Base-by-base conservation (phyloP, 73 alveolate species). In the Loxodes magnus region DNA sequence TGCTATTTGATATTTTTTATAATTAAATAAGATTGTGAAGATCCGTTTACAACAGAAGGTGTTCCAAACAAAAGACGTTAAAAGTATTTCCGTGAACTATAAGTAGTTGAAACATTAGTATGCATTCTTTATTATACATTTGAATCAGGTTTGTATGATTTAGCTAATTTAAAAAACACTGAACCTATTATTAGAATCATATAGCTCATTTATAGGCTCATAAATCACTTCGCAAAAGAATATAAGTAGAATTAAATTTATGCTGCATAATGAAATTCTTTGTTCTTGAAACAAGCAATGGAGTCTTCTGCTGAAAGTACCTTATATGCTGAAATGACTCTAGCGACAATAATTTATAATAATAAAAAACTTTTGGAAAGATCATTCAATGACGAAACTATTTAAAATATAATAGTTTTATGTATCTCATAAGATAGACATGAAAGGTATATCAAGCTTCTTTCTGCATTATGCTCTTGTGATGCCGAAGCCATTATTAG, bases 381-480 rank as follows among this genome's bases (percentile, higher is more conserved):
- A 34, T 46, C 59, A 30, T 61, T 70, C 19, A 70, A 56, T 3
- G 43, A 51, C 5, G 19, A 48, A 14, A 61, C 55, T 17, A 70
- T 70, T 22, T 43, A 34, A 17, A 26, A 70, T 41, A 52, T 70
- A 31, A 70, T 70, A 16, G 4, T 51, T 4, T 71, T 70, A 5
- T 70, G 77, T 46, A 30, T 35, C 28, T 25, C 51, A 14, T 57
- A 70, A 33, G 69, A 43, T 17, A 70, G 53, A 41, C 58, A 70
- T 31, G 63, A 70, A 55, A 19, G 76, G 30, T 30, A 48, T 10
- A 41, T 70, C 12, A 27, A 39, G 44, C 64, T 70, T 1, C 51
- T 70, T 16, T 53, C 84, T 10, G 84, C 84, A 21, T 61, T 70
- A 22, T 55, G 75, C 35, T 43, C 77, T 4, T 70, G 84, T 44